Base-by-base conservation (phyloP, 768 basidiomycete genomes). In the Termitomyces sp. region DNA sequence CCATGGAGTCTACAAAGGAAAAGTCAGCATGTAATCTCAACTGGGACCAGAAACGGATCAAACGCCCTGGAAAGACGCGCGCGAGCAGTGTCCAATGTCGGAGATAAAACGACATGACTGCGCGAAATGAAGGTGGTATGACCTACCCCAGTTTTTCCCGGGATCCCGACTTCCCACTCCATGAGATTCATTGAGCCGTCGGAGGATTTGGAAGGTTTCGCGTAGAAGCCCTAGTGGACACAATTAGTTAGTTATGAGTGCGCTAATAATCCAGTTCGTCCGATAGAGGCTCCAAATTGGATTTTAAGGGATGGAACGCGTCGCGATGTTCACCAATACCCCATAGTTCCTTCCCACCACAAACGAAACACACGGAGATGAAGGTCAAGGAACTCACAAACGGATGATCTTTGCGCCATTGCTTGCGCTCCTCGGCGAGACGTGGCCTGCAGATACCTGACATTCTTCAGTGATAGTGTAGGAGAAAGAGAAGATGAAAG, bases 81-180 rank as follows among this genome's bases (percentile, higher is more conserved):
- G 42, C 50, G 20, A 29, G 48, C 29, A 38, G 43, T 23, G 56
- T 48, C 50, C 57, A 41, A 35, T 35, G 40, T 54, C 51, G 40
- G 38, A 42, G 13, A 29, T 27, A 35, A 44, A 25, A 32, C 16
- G 40, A 43, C 15, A 38, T 6, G 27, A 11, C 27, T 23, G 23
- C 25, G 20, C 13, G 38, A 15, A 33, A 25, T 18, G 29, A 43
- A 38, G 61, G 53, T 16, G 22, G 52, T 52, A 38, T 45, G 31
- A 81, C 91, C 73, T 71, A 97, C 97, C 56, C 79, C 79, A 46
- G 79, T 59, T 73, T 97, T 98, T 27, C 97, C 97, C 16, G 97
- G 97, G 62, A 99, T 98, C 22, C 97, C 97, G 2, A 97, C 94
- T 68, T 98, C 97, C 97, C 97, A 99, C 68, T 93, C 86, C 84